phyloP scores from a whole-genome alignment of 139 green algal species.

The Chlorella sp. region DNA sequence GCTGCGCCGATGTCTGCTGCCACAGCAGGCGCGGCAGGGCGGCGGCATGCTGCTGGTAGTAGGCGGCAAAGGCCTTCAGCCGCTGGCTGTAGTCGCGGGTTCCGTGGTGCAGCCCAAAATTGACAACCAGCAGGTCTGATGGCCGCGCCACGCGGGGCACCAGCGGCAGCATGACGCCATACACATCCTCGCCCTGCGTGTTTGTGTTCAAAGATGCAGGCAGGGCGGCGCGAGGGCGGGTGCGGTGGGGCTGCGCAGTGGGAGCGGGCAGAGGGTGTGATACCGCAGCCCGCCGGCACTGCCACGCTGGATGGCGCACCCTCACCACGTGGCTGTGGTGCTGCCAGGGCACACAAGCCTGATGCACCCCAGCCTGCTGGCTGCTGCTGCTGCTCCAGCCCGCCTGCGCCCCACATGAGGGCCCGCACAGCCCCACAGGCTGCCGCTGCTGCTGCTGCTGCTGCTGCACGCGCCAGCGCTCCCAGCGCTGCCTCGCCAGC shows the following conservation, averaged over 20 bases:
- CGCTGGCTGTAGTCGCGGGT: not conserved
- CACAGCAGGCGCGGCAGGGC: not conserved
- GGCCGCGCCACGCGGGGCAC: not conserved
- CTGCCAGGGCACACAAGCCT: too few relatives aligned
- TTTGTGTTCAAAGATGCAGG: not conserved
- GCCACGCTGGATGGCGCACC: too few relatives aligned
- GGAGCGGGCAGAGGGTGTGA: too few relatives aligned
- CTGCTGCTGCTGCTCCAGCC: too few relatives aligned
- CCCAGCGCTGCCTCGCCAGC: too few relatives aligned
- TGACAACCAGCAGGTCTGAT: not conserved
- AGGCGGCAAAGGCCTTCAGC: not conserved
- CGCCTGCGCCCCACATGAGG: too few relatives aligned
- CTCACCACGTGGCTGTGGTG: too few relatives aligned
- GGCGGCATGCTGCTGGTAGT: too few relatives aligned
- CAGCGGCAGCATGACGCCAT: not conserved
- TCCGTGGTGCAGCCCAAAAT: not conserved
- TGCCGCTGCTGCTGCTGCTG: too few relatives aligned
- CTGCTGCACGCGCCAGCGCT: not conserved
- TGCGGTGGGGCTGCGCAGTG: not conserved
- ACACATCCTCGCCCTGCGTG: not conserved
- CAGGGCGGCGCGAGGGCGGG: not conserved
- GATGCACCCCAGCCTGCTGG: too few relatives aligned
- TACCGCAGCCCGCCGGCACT: too few relatives aligned
- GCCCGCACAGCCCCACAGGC: too few relatives aligned
- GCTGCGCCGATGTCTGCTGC: conserved; percentile 14